Percentiles rank a stretch among this genome's conserved stretches.
These are phyloP conservation scores for Ceratocystis cubensis DNA, from an alignment of 2,329 filamentous ascomycete genomes.

Conservation along the genomic window DNA sequence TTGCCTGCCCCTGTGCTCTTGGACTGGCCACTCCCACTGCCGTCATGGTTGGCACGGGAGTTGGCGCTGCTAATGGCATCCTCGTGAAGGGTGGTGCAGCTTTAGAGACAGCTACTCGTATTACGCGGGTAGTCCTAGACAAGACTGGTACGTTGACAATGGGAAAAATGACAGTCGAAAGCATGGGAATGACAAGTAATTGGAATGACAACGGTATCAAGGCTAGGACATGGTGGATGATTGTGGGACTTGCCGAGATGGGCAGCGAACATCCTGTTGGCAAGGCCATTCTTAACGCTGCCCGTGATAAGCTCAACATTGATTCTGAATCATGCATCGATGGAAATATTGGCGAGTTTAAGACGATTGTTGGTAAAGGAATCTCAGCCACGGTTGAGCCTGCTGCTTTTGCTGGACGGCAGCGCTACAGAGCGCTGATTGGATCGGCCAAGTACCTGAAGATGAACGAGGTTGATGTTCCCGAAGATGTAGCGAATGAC, in stretches of 20 bases:
- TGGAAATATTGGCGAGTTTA: conserved; percentile 75
- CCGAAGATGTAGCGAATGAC: conserved; percentile 48
- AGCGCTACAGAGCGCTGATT: conserved; percentile 65
- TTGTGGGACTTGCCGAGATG: conserved; percentile 89
- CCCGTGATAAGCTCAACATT: conserved; percentile 63
- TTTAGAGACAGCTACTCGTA: conserved; percentile 77
- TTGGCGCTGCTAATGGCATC: conserved; percentile 90
- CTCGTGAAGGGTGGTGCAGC: conserved; percentile 94
- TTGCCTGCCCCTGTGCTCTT: conserved; percentile 94
- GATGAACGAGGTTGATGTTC: conserved; percentile 55
- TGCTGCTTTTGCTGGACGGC: conserved; percentile 29
- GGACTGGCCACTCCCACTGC: conserved; percentile 91
- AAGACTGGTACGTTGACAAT: conserved; percentile 93
- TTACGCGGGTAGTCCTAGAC: conserved; percentile 83
- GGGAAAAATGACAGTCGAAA: conserved; percentile 87
- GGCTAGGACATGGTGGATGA: conserved; percentile 80
- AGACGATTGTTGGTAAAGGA: conserved; percentile 70
- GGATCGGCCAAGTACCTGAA: conserved; percentile 71
- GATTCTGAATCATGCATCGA: conserved; percentile 62
- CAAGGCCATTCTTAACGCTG: conserved; percentile 66
- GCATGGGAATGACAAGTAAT: conserved; percentile 48
- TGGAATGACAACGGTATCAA: conserved; percentile 61
- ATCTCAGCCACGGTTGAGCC: conserved; percentile 75
- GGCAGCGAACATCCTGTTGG: conserved; percentile 92
- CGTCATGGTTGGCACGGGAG: conserved; percentile 97